A percentile compares a stretch with the other conserved stretches of the same genome.
Conservation (phyloP, 73 alveolate genomes). For the Tetrahymena elliotti region DNA sequence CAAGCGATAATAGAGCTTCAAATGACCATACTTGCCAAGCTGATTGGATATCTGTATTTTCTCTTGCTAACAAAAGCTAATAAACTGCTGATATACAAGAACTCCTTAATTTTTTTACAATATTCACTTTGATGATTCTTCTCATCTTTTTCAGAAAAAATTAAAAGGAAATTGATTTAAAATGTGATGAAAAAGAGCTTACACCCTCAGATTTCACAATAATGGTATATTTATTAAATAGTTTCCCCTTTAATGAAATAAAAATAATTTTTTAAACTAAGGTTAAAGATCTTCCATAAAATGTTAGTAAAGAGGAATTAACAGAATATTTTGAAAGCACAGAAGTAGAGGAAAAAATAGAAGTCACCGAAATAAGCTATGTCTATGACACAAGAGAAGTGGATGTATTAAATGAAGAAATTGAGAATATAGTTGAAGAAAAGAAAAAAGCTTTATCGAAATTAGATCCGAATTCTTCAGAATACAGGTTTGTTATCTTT, state of each 20-base stretch:
- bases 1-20: not conserved
- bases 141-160: slow-evolving; percentile 3
- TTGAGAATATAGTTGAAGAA: not conserved
- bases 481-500: not conserved
- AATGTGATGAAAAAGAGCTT: slow-evolving; percentile 32
- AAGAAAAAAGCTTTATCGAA: not conserved
- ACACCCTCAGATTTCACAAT: slow-evolving; percentile 52
- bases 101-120: not conserved
- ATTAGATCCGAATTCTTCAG: not conserved
- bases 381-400: slow-evolving; percentile 37
- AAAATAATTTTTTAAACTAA: not conserved
- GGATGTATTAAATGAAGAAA: not conserved
- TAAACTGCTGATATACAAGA: not conserved
- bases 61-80: slow-evolving; percentile 17
- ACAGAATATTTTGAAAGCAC: slow-evolving; percentile 14
- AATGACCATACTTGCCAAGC: slow-evolving; percentile 1
- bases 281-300: not conserved
- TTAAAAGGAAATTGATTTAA: slow-evolving; percentile 13
- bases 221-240: slow-evolving; percentile 17
- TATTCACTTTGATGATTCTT: slow-evolving; percentile 8
- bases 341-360: not conserved
- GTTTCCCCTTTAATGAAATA: not conserved
- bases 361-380: slow-evolving; percentile 3
- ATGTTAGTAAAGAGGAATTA: slow-evolving; percentile 2
- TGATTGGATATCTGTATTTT: slow-evolving; percentile 3